Evolutionary conservation across 2,329 filamentous ascomycete genomes (phyloP).

Genomic region (Exophiala sideris): DNA sequence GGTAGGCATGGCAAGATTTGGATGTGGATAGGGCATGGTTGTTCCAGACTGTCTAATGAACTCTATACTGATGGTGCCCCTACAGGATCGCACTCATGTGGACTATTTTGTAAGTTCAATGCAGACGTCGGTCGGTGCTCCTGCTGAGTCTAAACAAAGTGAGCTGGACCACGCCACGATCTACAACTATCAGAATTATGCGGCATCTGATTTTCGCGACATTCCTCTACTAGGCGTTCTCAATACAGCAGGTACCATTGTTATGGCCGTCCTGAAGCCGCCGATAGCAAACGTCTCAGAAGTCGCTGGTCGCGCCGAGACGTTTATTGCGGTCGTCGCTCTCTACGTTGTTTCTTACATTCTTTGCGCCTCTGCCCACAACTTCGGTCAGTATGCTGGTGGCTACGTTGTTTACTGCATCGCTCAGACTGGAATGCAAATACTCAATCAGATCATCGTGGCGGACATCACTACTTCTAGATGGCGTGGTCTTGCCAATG

Average conservation of each 20-base stretch:
- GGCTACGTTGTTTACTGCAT: conserved; percentile 38
- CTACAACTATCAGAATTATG: conserved; percentile 41
- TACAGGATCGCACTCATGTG: conserved; percentile 18
- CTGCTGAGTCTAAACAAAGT: conserved; percentile 23
- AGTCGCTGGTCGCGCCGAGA: conserved; percentile 40
- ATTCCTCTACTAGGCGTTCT: conserved; percentile 32
- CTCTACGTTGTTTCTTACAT: conserved; percentile 40
- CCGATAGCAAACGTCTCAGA: conserved; percentile 44
- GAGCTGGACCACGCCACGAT: conserved; percentile 39
- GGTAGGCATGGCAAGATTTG: conserved; percentile 10
- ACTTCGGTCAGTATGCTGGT: conserved; percentile 37
- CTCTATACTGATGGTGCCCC: background rate
- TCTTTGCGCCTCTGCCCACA: conserved; percentile 36
- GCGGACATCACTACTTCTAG: conserved; percentile 42
- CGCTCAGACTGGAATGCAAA: conserved; percentile 39
- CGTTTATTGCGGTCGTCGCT: conserved; percentile 30
- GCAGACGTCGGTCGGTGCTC: background rate
- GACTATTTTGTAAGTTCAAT: conserved; percentile 18
- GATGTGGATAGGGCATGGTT: conserved; percentile 18
- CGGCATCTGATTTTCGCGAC: conserved; percentile 38
- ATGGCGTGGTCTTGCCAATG: conserved; percentile 40
- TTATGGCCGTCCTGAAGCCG: conserved; percentile 41
- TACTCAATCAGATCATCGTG: conserved; percentile 45
- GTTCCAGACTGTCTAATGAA: background rate
- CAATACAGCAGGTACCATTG: conserved; percentile 37